A percentile compares a stretch with the other conserved stretches of the same genome.
Evolutionary conservation across 495 filamentous ascomycete species (phyloP).

Genomic region (Jackrogersella minutella): DNA sequence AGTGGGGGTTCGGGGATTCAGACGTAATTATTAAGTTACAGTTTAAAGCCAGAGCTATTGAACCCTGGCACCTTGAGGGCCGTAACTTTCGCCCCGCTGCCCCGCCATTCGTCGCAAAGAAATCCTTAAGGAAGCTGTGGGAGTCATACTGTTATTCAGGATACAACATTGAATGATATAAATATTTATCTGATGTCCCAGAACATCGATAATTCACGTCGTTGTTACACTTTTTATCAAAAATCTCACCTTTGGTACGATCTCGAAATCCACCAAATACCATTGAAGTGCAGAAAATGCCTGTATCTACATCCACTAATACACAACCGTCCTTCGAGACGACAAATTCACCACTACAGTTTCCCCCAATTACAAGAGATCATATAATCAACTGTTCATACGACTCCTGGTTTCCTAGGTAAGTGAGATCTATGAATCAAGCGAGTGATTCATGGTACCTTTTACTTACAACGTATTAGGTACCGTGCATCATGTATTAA

Average conservation of each 20-base stretch:
- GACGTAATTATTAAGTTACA: background rate
- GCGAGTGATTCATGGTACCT: background rate
- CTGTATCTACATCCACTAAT: conserved; percentile 33
- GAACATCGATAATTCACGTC: background rate
- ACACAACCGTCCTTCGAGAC: conserved; percentile 27
- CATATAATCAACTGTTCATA: conserved; percentile 96
- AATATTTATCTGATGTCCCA: background rate
- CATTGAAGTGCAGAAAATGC: conserved; percentile 29
- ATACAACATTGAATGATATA: no score
- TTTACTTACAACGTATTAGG: conserved; percentile 41
- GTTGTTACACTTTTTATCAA: background rate
- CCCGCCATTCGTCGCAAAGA: conserved; percentile 31
- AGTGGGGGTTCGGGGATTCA: conserved; percentile 2
- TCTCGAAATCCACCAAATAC: background rate
- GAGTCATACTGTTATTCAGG: background rate
- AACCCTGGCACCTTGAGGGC: conserved; percentile 8
- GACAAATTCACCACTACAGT: conserved; percentile 55
- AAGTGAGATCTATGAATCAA: conserved; percentile 36
- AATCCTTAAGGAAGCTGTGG: no score
- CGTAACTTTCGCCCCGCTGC: conserved; percentile 26
- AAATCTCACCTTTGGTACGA: background rate
- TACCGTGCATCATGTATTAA: conserved; percentile 86
- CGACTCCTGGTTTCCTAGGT: conserved; percentile 86
- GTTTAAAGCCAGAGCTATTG: background rate
- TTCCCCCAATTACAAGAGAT: conserved; percentile 79